Conservation (phyloP, 78 protist species). For the Fonticula alba region DNA sequence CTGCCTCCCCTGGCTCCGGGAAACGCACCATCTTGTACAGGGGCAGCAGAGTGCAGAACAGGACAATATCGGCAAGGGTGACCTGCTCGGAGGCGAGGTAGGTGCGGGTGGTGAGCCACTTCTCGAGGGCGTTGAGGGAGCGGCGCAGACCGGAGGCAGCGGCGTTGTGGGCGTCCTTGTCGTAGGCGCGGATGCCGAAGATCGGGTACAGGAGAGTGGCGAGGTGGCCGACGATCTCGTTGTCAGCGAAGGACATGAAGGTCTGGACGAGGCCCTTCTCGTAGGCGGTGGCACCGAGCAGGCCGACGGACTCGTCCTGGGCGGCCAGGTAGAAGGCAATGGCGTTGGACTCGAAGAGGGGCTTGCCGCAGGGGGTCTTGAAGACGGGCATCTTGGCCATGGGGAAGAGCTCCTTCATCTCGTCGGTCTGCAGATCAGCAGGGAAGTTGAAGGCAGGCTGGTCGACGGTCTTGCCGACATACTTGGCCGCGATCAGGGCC, state of each 20-base stretch:
- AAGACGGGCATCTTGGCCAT: conserved; percentile 51
- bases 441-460: conserved; percentile 34
- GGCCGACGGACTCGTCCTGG: conserved; percentile 1
- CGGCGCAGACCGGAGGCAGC: neutral
- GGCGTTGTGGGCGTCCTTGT: neutral
- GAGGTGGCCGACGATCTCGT: conserved; percentile 29
- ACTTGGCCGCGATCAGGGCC: conserved; percentile 47
- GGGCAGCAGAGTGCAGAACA: conserved; percentile 25
- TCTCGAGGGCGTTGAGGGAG: conserved; percentile 3
- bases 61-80: conserved; percentile 52
- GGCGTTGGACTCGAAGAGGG: conserved; percentile 45
- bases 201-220: conserved; percentile 27
- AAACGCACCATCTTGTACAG: conserved; percentile 25
- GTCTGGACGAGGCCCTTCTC: conserved; percentile 36
- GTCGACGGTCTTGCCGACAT: conserved; percentile 30
- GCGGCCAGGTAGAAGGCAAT: conserved; percentile 25
- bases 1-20: conserved; percentile 10
- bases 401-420: conserved; percentile 22
- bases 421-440: neutral
- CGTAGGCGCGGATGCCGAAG: conserved; percentile 20
- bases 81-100: conserved; percentile 53
- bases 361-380: conserved; percentile 35
- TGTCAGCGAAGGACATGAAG: conserved; percentile 45
- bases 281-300: conserved; percentile 37
- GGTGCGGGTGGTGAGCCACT: conserved; percentile 27